Base-by-base conservation (phyloP, 129 eudicot genomes). In the Centrapalus pauciflorus region DNA sequence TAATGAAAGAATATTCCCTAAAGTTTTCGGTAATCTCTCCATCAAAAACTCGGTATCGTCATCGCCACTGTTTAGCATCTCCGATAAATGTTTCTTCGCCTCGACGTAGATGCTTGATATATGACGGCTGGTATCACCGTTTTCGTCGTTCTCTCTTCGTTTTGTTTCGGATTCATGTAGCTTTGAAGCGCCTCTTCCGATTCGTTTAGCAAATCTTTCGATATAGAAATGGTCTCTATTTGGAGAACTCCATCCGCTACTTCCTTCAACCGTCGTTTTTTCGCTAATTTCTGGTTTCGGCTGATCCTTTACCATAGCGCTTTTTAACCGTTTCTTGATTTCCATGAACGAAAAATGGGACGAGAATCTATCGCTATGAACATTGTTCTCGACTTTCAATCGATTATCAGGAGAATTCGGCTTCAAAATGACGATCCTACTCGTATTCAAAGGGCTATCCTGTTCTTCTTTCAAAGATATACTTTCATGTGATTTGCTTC, bases 1-100 rank as follows among this genome's bases (percentile, higher is more conserved):
- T 55, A 55, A 76, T 3, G 90, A 86, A 16, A 89, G 83, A 41
- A 93, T 82, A 57, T 84, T 76, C 32, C 95, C 99, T 32, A 94
- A 77, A n/a, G 93, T 56, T 78, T 81, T 82, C 1, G 92, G 85
- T 55, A 80, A 27, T 27, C 77, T 75, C 66, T 75, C 80, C 19
- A 74, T 67, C 35, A 56, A 35, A 20, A 80, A 61, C 61, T 80
- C 85, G 2, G 68, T 70, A 49, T 80, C 81, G 20, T 76, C 87
- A 37, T 83, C 84, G 3, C 78, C 90, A 75, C 65, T 66, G 58
- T 75, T 83, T 58, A 93, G 59, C 79, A 93, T 86, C 71, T 89
- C 99, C 21, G 85, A 83, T 37, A 93, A 79, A 82, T 93, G 99
- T 68, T 86, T 89, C 84, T 84, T 93, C 49, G 96, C 96, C 77